Conservation (phyloP, 306 rosid genomes). For the Fagus sylvatica region DNA sequence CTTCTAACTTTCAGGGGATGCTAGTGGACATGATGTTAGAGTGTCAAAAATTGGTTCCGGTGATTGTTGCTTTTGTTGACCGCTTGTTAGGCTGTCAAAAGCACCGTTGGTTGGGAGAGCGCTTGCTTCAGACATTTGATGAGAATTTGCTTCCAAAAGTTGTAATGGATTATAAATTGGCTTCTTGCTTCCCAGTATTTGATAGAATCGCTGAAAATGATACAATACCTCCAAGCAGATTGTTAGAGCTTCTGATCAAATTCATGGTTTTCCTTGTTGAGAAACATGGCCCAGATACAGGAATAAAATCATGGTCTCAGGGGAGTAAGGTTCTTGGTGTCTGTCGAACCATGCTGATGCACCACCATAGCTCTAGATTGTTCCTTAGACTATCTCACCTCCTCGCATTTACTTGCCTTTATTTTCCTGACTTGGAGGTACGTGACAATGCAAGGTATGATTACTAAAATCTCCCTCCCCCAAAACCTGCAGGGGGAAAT, state of each 20-base stretch:
- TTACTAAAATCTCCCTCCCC: background rate
- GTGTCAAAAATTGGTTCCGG: constrained; percentile 71
- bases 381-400: constrained; percentile 77
- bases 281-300: constrained; percentile 80
- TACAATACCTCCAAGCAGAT: constrained; percentile 71
- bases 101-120: constrained; percentile 86
- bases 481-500: too few relatives aligned
- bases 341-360: constrained; percentile 87
- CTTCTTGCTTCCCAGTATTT: constrained; percentile 75
- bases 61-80: constrained; percentile 73
- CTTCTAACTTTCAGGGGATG: constrained; percentile 55
- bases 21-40: constrained; percentile 80
- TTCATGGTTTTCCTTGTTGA: constrained; percentile 83
- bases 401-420: constrained; percentile 78
- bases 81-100: constrained; percentile 81
- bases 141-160: constrained; percentile 84
- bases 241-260: constrained; percentile 74
- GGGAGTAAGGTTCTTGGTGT: constrained; percentile 93
- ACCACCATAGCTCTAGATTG: constrained; percentile 85
- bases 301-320: constrained; percentile 85
- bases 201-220: constrained; percentile 82
- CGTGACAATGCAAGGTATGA: constrained; percentile 94
- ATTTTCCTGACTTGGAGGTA: constrained; percentile 92
- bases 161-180: constrained; percentile 69
- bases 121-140: constrained; percentile 86